phyloP scores from a whole-genome alignment of 768 basidiomycete species.

The Glaciozyma antarctica region DNA sequence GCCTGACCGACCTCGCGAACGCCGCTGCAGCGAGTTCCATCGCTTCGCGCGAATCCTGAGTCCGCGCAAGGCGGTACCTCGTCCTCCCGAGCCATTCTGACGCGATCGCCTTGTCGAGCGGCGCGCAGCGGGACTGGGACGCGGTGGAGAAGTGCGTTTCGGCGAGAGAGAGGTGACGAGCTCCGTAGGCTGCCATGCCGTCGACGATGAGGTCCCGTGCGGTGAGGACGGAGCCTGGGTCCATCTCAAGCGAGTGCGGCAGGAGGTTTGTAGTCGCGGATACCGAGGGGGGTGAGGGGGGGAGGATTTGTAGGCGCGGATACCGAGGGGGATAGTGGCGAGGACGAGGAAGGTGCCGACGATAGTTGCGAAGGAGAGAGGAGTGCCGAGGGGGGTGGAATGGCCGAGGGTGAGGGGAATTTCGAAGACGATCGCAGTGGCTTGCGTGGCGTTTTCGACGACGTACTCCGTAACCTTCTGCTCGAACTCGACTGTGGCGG shows the following conservation, averaged over 20 bases:
- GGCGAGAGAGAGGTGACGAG: neutral
- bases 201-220: conserved; percentile 1
- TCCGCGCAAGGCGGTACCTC: conserved; percentile 13
- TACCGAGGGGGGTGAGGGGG: too few relatives aligned
- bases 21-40: neutral
- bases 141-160: neutral
- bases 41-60: neutral
- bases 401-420: conserved; percentile 1
- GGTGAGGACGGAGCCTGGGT: conserved; percentile 7
- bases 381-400: conserved; percentile 1
- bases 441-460: conserved; percentile 4
- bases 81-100: conserved; percentile 16
- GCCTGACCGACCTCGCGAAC: conserved; percentile 14
- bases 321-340: neutral
- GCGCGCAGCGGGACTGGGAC: neutral
- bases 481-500: neutral
- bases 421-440: conserved; percentile 5
- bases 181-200: neutral
- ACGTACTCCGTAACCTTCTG: neutral
- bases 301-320: neutral
- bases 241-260: conserved; percentile 17
- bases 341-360: neutral
- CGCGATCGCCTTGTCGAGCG: conserved; percentile 6
- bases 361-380: neutral
- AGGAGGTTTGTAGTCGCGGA: neutral